Conservation (phyloP, 495 filamentous ascomycete species). For the Aspergillus indologenus region DNA sequence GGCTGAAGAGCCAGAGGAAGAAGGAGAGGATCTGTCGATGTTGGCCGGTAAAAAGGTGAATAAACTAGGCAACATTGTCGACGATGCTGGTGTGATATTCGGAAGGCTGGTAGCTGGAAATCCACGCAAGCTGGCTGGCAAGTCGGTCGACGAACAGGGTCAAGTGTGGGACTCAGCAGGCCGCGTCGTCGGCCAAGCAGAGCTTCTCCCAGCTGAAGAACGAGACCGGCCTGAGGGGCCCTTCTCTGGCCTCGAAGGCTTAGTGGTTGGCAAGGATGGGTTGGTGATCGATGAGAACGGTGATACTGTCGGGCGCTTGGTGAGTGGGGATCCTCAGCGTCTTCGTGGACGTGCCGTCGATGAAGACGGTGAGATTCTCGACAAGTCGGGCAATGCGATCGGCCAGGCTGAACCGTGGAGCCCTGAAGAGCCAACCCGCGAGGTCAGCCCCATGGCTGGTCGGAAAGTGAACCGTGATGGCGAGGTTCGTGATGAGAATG, state of each 20-base stretch:
- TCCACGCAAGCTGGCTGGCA: slow-evolving; percentile 58
- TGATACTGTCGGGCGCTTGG: slow-evolving; percentile 63
- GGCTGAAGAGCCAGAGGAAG: slow-evolving; percentile 13
- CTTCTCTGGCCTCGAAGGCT: slow-evolving; percentile 65
- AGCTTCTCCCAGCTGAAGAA: slow-evolving; percentile 64
- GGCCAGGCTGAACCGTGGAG: slow-evolving; percentile 73
- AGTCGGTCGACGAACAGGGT: slow-evolving; percentile 70
- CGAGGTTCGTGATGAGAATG: slow-evolving; percentile 71
- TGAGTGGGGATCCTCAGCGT: slow-evolving; percentile 61
- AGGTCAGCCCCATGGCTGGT: slow-evolving; percentile 64
- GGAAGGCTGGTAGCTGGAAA: slow-evolving; percentile 72
- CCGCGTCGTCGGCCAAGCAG: slow-evolving; percentile 67
- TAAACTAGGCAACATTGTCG: slow-evolving; percentile 74
- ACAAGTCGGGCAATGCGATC: slow-evolving; percentile 69
- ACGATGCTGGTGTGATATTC: slow-evolving; percentile 60
- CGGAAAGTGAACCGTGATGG: slow-evolving; percentile 72
- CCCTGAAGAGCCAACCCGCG: slow-evolving; percentile 59
- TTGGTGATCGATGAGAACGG: slow-evolving; percentile 58
- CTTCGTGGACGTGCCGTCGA: slow-evolving; percentile 71
- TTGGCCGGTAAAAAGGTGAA: slow-evolving; percentile 66
- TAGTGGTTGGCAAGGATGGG: slow-evolving; percentile 67
- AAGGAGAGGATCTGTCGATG: slow-evolving; percentile 20
- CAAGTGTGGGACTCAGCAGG: slow-evolving; percentile 71
- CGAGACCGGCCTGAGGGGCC: slow-evolving; percentile 64
- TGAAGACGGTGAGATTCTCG: slow-evolving; percentile 71